Evolutionary conservation across 2,329 filamentous ascomycete genomes (phyloP).

Genomic region (Myriosclerotinia scirpicola): DNA sequence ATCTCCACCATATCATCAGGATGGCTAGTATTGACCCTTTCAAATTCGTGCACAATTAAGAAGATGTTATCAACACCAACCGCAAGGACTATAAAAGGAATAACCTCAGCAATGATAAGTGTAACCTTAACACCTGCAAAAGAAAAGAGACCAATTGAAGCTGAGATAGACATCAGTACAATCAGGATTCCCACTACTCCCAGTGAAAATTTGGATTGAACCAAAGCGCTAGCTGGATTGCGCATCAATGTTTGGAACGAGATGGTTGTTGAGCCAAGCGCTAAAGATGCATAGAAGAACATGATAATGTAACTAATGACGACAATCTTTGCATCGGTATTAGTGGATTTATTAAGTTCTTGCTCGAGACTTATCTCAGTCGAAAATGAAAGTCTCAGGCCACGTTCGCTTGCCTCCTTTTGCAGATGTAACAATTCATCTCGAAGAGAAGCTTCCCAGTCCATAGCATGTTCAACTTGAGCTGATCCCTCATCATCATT

Average conservation of each 20-base stretch:
- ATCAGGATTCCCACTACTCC: conserved; percentile 95
- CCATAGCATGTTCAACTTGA: conserved; percentile 72
- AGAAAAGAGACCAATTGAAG: conserved; percentile 92
- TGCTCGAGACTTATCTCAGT: conserved; percentile 94
- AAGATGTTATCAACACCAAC: conserved; percentile 99
- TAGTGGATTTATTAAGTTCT: conserved; percentile 96
- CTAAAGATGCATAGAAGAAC: conserved; percentile 95
- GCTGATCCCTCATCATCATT: conserved; percentile 76
- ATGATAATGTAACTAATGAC: conserved; percentile 97
- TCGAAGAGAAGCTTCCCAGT: conserved; percentile 84
- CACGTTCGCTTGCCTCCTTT: conserved; percentile 72
- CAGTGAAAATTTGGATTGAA: conserved; percentile 95
- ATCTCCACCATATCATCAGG: conserved; percentile 86
- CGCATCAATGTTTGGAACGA: conserved; percentile 73
- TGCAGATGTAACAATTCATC: conserved; percentile 74
- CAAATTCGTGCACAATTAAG: conserved; percentile 96
- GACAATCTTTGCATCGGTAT: conserved; percentile 96
- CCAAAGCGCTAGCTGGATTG: conserved; percentile 80
- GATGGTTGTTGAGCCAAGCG: conserved; percentile 83
- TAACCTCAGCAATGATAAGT: conserved; percentile 96
- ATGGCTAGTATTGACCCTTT: conserved; percentile 88
- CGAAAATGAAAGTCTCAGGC: conserved; percentile 86
- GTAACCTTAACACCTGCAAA: conserved; percentile 91
- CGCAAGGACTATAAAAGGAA: conserved; percentile 93
- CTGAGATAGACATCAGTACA: conserved; percentile 94